A percentile compares a stretch with the other conserved stretches of the same genome.
These are phyloP conservation scores for Trichoderma atrobrunneum DNA, from an alignment of 2,329 filamentous ascomycete genomes.

Conservation along the genomic window DNA sequence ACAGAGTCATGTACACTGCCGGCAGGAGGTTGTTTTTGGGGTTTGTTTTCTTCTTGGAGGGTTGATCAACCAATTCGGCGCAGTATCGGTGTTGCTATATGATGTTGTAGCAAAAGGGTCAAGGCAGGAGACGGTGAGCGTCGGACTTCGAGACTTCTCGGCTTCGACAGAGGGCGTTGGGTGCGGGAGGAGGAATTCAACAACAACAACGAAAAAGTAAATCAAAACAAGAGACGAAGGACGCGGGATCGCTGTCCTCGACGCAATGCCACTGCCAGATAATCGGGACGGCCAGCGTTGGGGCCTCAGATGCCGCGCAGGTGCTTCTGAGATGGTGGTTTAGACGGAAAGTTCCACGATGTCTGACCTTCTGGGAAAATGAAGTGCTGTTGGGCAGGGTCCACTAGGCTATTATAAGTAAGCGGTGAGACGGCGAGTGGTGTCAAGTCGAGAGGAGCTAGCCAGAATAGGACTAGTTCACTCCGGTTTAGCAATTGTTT, in stretches of 20 bases:
- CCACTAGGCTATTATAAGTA: background rate
- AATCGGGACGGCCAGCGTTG: background rate
- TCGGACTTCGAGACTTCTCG: slow-evolving; percentile 16
- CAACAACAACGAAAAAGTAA: background rate
- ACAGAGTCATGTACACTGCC: background rate
- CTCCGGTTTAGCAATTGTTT: background rate
- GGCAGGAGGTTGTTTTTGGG: background rate
- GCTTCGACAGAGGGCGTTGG: slow-evolving; percentile 5
- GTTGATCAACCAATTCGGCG: background rate
- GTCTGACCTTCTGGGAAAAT: slow-evolving; percentile 4
- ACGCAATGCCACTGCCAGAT: background rate
- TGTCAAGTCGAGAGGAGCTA: background rate
- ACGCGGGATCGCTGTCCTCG: background rate
- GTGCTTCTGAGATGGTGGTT: background rate
- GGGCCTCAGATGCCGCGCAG: background rate
- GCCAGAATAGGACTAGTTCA: background rate
- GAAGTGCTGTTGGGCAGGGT: slow-evolving; percentile 7
- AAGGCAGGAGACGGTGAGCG: background rate
- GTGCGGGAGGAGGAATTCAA: background rate
- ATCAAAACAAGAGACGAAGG: background rate
- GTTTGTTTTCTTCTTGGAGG: background rate
- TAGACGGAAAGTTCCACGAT: slow-evolving; percentile 8
- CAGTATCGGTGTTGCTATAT: background rate
- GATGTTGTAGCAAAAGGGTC: background rate
- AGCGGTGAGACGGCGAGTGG: slow-evolving; percentile 2